These are phyloP conservation scores for Kazachstania kunashirensis DNA, from an alignment of 805 yeast genomes.

Conservation along the genomic window DNA sequence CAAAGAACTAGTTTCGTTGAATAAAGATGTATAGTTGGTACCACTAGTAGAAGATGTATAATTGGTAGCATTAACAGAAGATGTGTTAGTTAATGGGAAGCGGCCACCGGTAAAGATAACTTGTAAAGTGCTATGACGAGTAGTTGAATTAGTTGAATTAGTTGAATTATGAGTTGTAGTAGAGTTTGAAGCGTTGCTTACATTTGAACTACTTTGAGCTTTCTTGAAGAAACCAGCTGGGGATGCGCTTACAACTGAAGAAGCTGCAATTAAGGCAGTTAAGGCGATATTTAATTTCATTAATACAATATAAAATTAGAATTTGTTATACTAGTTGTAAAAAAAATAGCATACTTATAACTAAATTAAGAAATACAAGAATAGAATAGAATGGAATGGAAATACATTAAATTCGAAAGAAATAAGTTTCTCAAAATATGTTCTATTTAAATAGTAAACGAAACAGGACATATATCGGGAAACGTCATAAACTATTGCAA, in stretches of 20 bases:
- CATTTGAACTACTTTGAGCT: neutral
- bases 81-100: constrained; percentile 9
- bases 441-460: too few species aligned
- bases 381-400: too few species aligned
- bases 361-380: neutral
- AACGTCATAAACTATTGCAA: too few species aligned
- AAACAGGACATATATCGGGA: too few species aligned
- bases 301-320: too few species aligned
- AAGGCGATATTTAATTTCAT: constrained; percentile 10
- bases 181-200: neutral
- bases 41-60: neutral
- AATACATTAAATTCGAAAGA: too few species aligned
- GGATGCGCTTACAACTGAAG: constrained; percentile 12
- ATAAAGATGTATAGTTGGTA: constrained; percentile 12
- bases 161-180: neutral
- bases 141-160: constrained; percentile 2
- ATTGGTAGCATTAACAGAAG: too few species aligned
- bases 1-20: constrained; percentile 15
- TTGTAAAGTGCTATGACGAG: constrained; percentile 6
- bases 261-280: constrained; percentile 11
- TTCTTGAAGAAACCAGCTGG: constrained; percentile 8
- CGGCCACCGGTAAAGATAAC: constrained; percentile 19
- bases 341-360: neutral
- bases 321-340: too few species aligned
- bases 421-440: too few species aligned